These are phyloP conservation scores for Moricandia arvensis DNA, from an alignment of 345 rosid genomes.

Conservation along the genomic window DNA sequence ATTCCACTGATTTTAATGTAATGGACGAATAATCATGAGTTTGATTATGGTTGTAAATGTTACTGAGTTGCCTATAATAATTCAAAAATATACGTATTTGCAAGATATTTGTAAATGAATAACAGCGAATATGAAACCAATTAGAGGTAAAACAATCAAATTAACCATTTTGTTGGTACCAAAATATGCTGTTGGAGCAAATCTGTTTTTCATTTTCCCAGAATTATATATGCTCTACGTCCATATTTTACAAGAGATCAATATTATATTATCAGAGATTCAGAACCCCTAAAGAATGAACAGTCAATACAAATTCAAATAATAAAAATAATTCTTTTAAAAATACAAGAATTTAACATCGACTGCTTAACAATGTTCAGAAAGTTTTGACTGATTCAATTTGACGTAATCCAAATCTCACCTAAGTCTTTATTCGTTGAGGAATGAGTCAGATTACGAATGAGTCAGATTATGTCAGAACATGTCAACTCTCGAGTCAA, in stretches of 20 bases:
- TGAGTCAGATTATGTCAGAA: not conserved
- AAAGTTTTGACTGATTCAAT: constrained; percentile 8
- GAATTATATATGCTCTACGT: not conserved
- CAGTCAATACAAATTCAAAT: not conserved
- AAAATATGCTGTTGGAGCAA: not conserved
- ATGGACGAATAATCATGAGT: not conserved
- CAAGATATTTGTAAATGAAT: not conserved
- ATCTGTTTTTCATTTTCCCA: not conserved
- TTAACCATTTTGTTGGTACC: not conserved
- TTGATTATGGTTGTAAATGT: not conserved
- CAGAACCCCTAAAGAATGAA: not conserved
- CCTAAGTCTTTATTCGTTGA: not conserved
- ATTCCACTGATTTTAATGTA: not conserved
- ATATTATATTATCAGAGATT: not conserved
- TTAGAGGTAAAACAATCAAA: not conserved
- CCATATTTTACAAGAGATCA: not conserved
- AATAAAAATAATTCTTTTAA: not conserved
- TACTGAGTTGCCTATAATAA: not conserved
- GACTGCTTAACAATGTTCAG: not conserved
- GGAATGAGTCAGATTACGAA: constrained; percentile 7
- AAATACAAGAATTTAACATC: not conserved
- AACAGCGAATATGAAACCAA: not conserved
- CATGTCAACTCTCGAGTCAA: not conserved
- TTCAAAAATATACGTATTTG: not conserved
- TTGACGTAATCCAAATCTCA: not conserved